Evolutionary conservation across 192 early-diverging fungal genomes (phyloP).

Genomic region (Chytriomyces hyalinus): DNA sequence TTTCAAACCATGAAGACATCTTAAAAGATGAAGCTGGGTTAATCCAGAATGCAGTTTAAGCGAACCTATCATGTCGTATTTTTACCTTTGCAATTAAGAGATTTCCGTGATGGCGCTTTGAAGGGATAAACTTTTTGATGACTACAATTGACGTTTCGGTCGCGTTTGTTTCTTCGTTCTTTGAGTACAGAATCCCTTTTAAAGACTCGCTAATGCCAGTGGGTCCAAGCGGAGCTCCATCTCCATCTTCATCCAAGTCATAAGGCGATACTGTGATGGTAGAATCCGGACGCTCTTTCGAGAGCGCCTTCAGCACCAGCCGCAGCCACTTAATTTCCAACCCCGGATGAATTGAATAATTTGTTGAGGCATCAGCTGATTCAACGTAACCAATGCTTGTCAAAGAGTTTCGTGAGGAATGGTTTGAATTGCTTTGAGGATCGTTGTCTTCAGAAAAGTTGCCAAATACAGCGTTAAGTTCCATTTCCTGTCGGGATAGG

Average conservation of each 20-base stretch:
- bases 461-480: constrained; percentile 21
- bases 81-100: background rate
- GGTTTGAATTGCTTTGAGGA: background rate
- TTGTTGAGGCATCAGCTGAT: background rate
- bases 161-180: background rate
- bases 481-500: background rate
- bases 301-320: constrained; percentile 26
- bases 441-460: too few species aligned
- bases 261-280: constrained; percentile 15
- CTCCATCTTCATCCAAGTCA: constrained; percentile 42
- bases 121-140: background rate
- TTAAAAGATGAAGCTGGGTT: too few species aligned
- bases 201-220: constrained; percentile 27
- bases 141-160: background rate
- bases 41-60: too few species aligned
- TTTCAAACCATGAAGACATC: too few species aligned
- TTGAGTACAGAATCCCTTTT: constrained; percentile 11
- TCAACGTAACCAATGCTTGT: background rate
- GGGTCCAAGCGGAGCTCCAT: constrained; percentile 35
- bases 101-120: background rate
- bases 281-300: background rate
- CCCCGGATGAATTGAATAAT: constrained; percentile 23
- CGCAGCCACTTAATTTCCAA: constrained; percentile 33
- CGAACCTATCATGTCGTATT: background rate
- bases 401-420: background rate